Conservation (phyloP, 169 alveolate species). For the Babesia divergens region DNA sequence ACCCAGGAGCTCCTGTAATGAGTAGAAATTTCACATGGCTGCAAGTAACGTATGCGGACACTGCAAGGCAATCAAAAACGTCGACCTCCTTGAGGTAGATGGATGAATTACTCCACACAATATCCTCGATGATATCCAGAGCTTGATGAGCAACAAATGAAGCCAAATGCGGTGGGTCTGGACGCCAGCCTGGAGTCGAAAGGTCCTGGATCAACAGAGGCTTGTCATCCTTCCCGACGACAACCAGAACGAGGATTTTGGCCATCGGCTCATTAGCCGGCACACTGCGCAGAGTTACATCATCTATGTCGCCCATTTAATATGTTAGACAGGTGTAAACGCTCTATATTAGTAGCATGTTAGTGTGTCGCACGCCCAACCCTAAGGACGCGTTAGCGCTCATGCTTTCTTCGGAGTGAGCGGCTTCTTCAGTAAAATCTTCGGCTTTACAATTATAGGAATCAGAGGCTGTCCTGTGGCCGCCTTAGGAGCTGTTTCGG, state of each 20-base stretch:
- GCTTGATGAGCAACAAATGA: conserved; percentile 86
- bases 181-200: conserved; percentile 80
- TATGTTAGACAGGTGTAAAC: neutral
- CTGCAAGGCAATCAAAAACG: conserved; percentile 79
- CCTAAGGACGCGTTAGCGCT: neutral
- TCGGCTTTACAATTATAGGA: conserved; percentile 53
- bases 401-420: conserved; percentile 48
- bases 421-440: conserved; percentile 52
- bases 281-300: neutral
- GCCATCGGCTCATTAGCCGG: conserved; percentile 24
- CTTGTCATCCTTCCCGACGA: conserved; percentile 85
- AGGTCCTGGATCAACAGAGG: conserved; percentile 85
- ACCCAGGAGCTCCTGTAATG: conserved; percentile 69
- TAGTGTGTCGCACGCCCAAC: conserved; percentile 4
- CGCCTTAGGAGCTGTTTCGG: conserved; percentile 1
- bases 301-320: conserved; percentile 26
- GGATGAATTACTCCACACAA: conserved; percentile 70
- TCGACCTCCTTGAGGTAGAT: conserved; percentile 82
- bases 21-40: conserved; percentile 80
- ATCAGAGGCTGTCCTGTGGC: conserved; percentile 34
- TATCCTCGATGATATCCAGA: conserved; percentile 82
- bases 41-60: conserved; percentile 85
- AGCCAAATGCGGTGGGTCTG: conserved; percentile 83
- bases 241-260: conserved; percentile 76
- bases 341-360: neutral